These are phyloP conservation scores for Exserohilum turcica DNA, from an alignment of 2,329 filamentous ascomycete genomes.

Conservation along the genomic window DNA sequence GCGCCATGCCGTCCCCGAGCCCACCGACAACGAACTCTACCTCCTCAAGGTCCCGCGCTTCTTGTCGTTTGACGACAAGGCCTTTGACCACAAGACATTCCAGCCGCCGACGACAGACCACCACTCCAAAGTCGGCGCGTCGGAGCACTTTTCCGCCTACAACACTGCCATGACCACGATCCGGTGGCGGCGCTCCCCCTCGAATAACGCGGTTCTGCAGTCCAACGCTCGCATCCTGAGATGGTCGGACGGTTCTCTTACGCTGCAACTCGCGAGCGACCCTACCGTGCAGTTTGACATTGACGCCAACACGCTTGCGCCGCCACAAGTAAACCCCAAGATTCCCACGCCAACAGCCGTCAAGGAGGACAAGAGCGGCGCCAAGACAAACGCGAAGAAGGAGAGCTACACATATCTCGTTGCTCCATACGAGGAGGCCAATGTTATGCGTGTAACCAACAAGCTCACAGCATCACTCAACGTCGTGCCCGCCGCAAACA, in stretches of 20 bases:
- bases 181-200: slow-evolving; percentile 70
- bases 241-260: slow-evolving; percentile 81
- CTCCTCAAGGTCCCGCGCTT: slow-evolving; percentile 74
- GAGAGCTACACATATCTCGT: slow-evolving; percentile 79
- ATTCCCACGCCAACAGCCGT: slow-evolving; percentile 56
- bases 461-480: slow-evolving; percentile 76
- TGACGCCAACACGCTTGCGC: slow-evolving; percentile 70
- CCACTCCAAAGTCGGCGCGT: slow-evolving; percentile 54
- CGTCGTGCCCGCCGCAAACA: slow-evolving; percentile 68
- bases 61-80: slow-evolving; percentile 69
- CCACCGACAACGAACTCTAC: slow-evolving; percentile 74
- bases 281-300: slow-evolving; percentile 75
- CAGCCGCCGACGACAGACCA: slow-evolving; percentile 66
- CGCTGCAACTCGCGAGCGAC: slow-evolving; percentile 72
- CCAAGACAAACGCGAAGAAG: slow-evolving; percentile 51
- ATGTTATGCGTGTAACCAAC: slow-evolving; percentile 72
- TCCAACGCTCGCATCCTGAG: slow-evolving; percentile 76
- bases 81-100: slow-evolving; percentile 70
- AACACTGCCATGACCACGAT: slow-evolving; percentile 70
- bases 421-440: slow-evolving; percentile 70
- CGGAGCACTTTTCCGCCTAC: slow-evolving; percentile 62
- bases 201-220: slow-evolving; percentile 67
- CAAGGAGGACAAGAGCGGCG: slow-evolving; percentile 16
- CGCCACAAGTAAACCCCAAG: slow-evolving; percentile 57
- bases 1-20: slow-evolving; percentile 72